Evolutionary conservation across 495 filamentous ascomycete species (phyloP).

Genomic region (Amphirosellinia nigrospora): DNA sequence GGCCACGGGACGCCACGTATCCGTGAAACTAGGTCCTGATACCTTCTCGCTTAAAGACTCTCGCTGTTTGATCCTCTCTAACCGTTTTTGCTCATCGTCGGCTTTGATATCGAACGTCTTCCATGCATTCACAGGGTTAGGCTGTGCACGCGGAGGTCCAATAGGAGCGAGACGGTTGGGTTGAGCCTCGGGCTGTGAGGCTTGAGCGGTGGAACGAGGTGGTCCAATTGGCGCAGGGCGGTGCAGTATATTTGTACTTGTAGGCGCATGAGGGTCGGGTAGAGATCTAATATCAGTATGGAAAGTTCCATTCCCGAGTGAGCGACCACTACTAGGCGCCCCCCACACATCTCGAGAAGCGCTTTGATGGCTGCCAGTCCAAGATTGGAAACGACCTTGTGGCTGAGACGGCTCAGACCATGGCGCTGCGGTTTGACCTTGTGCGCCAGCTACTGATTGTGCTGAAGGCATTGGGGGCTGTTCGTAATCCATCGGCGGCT

Average conservation of each 20-base stretch:
- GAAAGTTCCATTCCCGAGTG: slow-evolving; percentile 81
- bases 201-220: slow-evolving; percentile 37
- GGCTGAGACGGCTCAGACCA: slow-evolving; percentile 40
- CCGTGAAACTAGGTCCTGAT: slow-evolving; percentile 3
- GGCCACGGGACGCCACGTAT: slow-evolving; percentile 22
- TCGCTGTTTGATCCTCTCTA: slow-evolving; percentile 32
- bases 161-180: slow-evolving; percentile 35
- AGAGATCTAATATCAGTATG: slow-evolving; percentile 61
- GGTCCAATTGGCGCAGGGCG: slow-evolving; percentile 48
- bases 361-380: slow-evolving; percentile 42
- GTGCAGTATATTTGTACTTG: slow-evolving; percentile 50
- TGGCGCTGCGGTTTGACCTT: slow-evolving; percentile 24
- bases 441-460: slow-evolving; percentile 26
- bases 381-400: slow-evolving; percentile 44
- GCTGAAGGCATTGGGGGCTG: slow-evolving; percentile 20
- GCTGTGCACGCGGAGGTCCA: slow-evolving; percentile 35
- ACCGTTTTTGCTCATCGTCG: slow-evolving; percentile 24
- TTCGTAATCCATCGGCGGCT: slow-evolving; percentile 24
- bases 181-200: slow-evolving; percentile 24
- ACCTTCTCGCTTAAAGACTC: background rate
- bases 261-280: slow-evolving; percentile 49
- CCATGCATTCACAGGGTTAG: slow-evolving; percentile 26
- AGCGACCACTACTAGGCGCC: slow-evolving; percentile 70
- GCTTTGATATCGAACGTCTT: slow-evolving; percentile 30
- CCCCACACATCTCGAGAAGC: slow-evolving; percentile 73